A percentile compares a stretch with the other conserved stretches of the same genome.
phyloP scores from a whole-genome alignment of 441 rosid species.

The Biscutella laevigata region DNA sequence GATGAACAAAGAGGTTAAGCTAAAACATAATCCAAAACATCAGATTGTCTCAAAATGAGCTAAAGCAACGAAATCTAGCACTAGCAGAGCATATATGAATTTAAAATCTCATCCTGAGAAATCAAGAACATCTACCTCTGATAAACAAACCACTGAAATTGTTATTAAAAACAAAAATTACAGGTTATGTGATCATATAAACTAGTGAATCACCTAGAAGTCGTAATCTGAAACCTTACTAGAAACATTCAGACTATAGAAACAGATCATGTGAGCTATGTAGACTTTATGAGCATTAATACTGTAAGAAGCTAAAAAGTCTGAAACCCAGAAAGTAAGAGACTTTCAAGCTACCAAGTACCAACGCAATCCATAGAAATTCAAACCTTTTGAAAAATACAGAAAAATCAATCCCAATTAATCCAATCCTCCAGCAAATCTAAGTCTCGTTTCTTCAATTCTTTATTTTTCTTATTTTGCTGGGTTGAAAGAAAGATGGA shows the following conservation, averaged over 20 bases:
- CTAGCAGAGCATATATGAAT: neutral
- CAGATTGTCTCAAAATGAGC: neutral
- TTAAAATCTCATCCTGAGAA: neutral
- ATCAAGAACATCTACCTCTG: constrained; percentile 4
- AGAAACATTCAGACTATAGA: constrained; percentile 1
- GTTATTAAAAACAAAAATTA: no score
- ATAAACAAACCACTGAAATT: no score
- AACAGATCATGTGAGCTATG: constrained; percentile 8
- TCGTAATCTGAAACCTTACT: neutral
- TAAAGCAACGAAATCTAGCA: constrained; percentile 1
- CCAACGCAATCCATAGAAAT: constrained; percentile 14
- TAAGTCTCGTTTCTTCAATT: no score
- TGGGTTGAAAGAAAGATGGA: no score
- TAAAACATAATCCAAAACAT: neutral
- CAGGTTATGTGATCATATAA: neutral
- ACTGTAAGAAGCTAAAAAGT: constrained; percentile 16
- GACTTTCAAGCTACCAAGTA: constrained; percentile 24
- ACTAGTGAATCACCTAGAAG: constrained; percentile 1
- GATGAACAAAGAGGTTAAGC: neutral
- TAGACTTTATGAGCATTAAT: neutral
- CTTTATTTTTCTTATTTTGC: no score
- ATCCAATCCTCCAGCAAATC: no score
- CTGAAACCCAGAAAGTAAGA: constrained; percentile 21
- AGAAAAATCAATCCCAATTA: neutral
- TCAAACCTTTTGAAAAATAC: constrained; percentile 3